These are phyloP conservation scores for Xylaria cubensis DNA, from an alignment of 495 filamentous ascomycete genomes.

Conservation along the genomic window DNA sequence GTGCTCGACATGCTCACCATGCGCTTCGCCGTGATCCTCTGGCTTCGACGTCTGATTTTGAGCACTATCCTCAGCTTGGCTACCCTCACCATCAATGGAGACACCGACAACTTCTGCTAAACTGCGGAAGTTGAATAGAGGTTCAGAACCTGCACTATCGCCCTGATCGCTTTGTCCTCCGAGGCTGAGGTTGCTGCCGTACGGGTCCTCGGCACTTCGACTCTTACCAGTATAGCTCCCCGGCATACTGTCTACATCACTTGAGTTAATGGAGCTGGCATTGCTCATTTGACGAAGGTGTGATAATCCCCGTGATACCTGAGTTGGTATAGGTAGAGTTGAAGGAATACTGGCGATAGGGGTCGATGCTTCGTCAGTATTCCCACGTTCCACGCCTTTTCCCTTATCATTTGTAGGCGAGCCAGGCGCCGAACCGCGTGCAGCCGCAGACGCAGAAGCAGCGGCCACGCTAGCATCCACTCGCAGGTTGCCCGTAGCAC, in stretches of 20 bases:
- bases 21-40: constrained; percentile 31
- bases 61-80: constrained; percentile 24
- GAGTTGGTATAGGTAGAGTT: constrained; percentile 43
- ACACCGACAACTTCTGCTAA: constrained; percentile 82
- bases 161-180: constrained; percentile 51
- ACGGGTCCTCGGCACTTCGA: constrained; percentile 50
- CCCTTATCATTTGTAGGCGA: constrained; percentile 66
- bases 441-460: constrained; percentile 28
- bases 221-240: constrained; percentile 56
- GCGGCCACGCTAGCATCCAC: constrained; percentile 50
- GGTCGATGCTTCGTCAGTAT: constrained; percentile 31
- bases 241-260: constrained; percentile 67
- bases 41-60: constrained; percentile 23
- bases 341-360: constrained; percentile 31
- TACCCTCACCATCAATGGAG: constrained; percentile 46
- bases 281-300: constrained; percentile 82
- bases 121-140: constrained; percentile 91
- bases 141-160: constrained; percentile 65
- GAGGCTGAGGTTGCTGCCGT: constrained; percentile 51
- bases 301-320: constrained; percentile 61
- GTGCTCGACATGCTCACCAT: constrained; percentile 39
- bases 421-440: constrained; percentile 29
- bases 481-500: constrained; percentile 57
- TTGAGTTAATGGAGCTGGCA: constrained; percentile 81
- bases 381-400: constrained; percentile 74